phyloP scores from a whole-genome alignment of 2,329 filamentous ascomycete species.

The Fusarium sp. region DNA sequence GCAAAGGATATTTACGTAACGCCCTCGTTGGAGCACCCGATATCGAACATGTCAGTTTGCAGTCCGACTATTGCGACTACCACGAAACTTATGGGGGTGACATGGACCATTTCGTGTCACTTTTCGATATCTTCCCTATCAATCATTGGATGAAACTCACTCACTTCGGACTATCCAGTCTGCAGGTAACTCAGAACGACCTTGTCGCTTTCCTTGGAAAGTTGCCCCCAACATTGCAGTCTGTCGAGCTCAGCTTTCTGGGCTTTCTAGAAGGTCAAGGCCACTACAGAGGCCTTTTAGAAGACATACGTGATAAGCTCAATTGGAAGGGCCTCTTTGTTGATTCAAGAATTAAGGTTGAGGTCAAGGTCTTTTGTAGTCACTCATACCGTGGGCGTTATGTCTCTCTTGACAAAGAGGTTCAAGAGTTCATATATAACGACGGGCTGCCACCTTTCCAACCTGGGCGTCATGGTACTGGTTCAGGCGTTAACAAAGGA shows the following conservation, averaged over 20 bases:
- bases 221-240: background rate
- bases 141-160: too few species aligned
- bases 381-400: background rate
- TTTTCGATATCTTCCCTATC: too few species aligned
- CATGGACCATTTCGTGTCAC: too few species aligned
- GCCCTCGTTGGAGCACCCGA: too few species aligned
- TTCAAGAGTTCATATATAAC: conserved; percentile 5
- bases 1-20: too few species aligned
- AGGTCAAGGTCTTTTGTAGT: background rate
- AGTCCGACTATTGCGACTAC: too few species aligned
- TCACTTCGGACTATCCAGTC: too few species aligned
- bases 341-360: background rate
- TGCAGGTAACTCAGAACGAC: too few species aligned
- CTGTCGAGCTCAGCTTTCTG: background rate
- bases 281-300: background rate
- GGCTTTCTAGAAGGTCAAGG: background rate
- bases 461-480: too few species aligned
- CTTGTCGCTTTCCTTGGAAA: background rate
- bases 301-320: background rate
- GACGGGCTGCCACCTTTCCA: background rate
- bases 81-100: too few species aligned
- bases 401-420: conserved; percentile 4
- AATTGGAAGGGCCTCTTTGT: background rate
- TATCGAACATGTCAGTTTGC: too few species aligned
- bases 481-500: too few species aligned